These are phyloP conservation scores for Mucor irregularis DNA, from an alignment of 371 early-diverging fungal genomes.

Conservation along the genomic window DNA sequence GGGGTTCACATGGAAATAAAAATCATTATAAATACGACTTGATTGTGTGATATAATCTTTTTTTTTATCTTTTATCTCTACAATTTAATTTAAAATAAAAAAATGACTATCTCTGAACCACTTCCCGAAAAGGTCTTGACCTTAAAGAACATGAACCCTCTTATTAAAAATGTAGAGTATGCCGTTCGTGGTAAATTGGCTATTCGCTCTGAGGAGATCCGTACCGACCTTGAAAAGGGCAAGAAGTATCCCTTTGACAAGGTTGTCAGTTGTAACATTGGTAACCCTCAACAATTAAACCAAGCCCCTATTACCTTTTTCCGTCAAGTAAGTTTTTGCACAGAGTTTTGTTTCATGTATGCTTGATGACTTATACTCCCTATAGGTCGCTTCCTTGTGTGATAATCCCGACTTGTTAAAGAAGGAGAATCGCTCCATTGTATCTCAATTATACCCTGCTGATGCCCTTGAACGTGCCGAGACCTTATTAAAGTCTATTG, in stretches of 20 bases:
- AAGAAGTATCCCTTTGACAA: slow-evolving; percentile 65
- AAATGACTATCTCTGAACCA: slow-evolving; percentile 13
- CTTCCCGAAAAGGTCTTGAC: slow-evolving; percentile 58
- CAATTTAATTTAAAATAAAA: neutral
- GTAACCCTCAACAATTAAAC: slow-evolving; percentile 92
- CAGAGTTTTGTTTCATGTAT: neutral
- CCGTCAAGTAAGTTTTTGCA: slow-evolving; percentile 71
- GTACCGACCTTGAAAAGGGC: slow-evolving; percentile 56
- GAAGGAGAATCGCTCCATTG: slow-evolving; percentile 47
- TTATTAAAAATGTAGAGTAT: slow-evolving; percentile 82
- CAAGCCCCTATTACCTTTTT: slow-evolving; percentile 95
- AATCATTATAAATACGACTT: too few species aligned
- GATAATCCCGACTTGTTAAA: slow-evolving; percentile 85
- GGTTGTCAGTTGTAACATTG: slow-evolving; percentile 90
- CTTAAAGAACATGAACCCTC: slow-evolving; percentile 68
- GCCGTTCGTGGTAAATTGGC: slow-evolving; percentile 97
- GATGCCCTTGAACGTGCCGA: slow-evolving; percentile 90
- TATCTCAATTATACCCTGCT: slow-evolving; percentile 65
- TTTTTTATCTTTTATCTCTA: neutral
- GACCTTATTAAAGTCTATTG: slow-evolving; percentile 62
- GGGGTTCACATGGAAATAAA: too few species aligned
- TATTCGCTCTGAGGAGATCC: slow-evolving; percentile 90
- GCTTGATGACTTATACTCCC: neutral
- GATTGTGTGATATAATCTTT: too few species aligned
- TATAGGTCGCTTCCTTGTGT: slow-evolving; percentile 81